Percentiles rank a stretch among this genome's conserved stretches.
These are phyloP conservation scores for Kingdonia uniflora DNA, from an alignment of 164 flowering plant genomes.

Conservation along the genomic window DNA sequence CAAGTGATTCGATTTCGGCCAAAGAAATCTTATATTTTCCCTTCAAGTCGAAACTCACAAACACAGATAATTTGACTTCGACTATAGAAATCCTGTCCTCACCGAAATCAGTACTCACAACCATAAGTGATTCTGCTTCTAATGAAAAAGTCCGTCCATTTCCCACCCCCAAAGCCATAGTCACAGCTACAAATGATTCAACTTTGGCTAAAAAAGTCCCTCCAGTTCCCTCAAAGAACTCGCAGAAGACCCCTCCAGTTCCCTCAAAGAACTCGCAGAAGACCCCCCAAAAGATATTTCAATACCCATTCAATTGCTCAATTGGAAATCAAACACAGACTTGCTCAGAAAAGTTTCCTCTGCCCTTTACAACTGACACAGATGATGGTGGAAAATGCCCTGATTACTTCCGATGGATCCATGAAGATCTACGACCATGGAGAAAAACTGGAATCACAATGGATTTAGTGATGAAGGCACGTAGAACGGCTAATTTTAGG, in stretches of 20 bases:
- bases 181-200: no score
- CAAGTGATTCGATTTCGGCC: no score
- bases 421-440: constrained; percentile 44
- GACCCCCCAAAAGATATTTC: neutral
- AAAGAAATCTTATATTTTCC: no score
- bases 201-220: no score
- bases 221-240: neutral
- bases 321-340: constrained; percentile 31
- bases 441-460: constrained; percentile 26
- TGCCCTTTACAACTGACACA: neutral
- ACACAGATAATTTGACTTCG: no score
- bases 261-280: neutral
- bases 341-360: constrained; percentile 21
- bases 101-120: neutral
- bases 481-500: constrained; percentile 18
- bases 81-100: neutral
- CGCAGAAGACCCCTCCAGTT: no score
- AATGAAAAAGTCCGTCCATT: no score
- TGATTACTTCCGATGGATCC: constrained; percentile 48
- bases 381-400: constrained; percentile 19
- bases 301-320: constrained; percentile 10
- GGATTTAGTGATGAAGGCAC: constrained; percentile 31
- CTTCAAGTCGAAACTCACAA: no score
- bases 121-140: no score
- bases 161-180: no score